Base-by-base conservation (phyloP, 1,139 yeast species). In the Hansenula lynferdii region DNA sequence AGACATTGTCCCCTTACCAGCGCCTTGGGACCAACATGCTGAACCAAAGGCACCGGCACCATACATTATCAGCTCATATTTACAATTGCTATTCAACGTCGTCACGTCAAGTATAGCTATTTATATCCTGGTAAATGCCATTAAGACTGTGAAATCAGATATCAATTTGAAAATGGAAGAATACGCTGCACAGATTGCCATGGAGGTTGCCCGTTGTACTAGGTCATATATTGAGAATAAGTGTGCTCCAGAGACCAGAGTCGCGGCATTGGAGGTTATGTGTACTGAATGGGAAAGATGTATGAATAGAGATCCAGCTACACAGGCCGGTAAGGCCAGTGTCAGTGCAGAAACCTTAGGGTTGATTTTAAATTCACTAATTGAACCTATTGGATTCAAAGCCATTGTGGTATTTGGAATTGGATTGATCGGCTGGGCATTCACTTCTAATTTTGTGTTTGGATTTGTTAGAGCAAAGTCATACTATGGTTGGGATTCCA, bases 261-360 rank as follows among this genome's bases (percentile, higher is more conserved):
- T 72, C 0, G 85, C 89, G 0, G 82, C 80, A 2, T 53, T 82
- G 38, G 77, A 72, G 42, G 61, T 62, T 16, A 67, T 69, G 31
- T 83, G 92, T 55, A 64, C 67, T 20, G 66, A 69, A 42, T 83
- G 85, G 85, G 67, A 66, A 40, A 67, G 70, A 38, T 81, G 90
- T 50, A 79, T 80, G 80, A 66, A 65, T 37, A 75, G 72, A 46
- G 76, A 77, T 39, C 75, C 80, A 31, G 43, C 56, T 4, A 40
- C 51, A 3, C 67, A 45, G 44, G 63, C 54, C 61, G 64, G 69
- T 39, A 64, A 64, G 40, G 72, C 81, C 7, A 67, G 67, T 42
- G 65, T 81, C 12, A 72, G 80, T 56, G 85, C 86, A 0, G 77
- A 77, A 42, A 77, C 83, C 0, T 49, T 82, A 3, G 89, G 87